Evolutionary conservation across 805 yeast species (phyloP), one percentile per base, ranked within the genome.

Genomic region (Komagataella ulmi): DNA sequence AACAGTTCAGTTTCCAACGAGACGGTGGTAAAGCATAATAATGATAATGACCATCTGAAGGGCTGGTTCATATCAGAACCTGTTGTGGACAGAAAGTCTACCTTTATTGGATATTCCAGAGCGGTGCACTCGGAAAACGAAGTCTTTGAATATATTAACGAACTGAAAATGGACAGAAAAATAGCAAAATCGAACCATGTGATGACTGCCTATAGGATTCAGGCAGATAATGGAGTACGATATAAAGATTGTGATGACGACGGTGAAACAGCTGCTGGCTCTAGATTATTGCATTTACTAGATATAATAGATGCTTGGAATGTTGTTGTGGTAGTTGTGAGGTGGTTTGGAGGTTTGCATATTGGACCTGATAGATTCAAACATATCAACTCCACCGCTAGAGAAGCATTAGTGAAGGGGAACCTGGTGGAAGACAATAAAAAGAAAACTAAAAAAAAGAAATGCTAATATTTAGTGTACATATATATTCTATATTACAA

Each of bases 231-330:
- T 17, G 87, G 82, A 0, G 76, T 80, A 0, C 72, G 75, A 44
- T 76, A 73, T 49, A 93, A 87, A 59, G 97, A 93, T 59, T 89
- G 87, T 58, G 97, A 93, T 61, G 98, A 93, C 64, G 99, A 91
- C 62, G 99, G 99, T 2, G 99, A 93, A 62, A 76, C 95, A 0
- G 98, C 98, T 0, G 96, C 98, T 1, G 99, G 99, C 7, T 80
- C 90, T 4, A 70, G 97, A 53, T 69, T 90, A 73, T 65, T 89
- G 50, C 96, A 88, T 68, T 65, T 90, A 49, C 66, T 90, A 56
- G 24, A 36, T 12, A 59, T 66, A 23, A 84, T 84, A 86, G 88
- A 88, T 58, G 85, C 78, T 1, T 79, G 87, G 85, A 82, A 90
- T 62, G 87, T 86, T 3, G 76, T 89, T 56, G 96, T 90, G 3